A percentile compares a stretch with the other conserved stretches of the same genome.
These are phyloP conservation scores for Vitis hybrid DNA, from an alignment of 177 flowering plant genomes.

Conservation along the genomic window DNA sequence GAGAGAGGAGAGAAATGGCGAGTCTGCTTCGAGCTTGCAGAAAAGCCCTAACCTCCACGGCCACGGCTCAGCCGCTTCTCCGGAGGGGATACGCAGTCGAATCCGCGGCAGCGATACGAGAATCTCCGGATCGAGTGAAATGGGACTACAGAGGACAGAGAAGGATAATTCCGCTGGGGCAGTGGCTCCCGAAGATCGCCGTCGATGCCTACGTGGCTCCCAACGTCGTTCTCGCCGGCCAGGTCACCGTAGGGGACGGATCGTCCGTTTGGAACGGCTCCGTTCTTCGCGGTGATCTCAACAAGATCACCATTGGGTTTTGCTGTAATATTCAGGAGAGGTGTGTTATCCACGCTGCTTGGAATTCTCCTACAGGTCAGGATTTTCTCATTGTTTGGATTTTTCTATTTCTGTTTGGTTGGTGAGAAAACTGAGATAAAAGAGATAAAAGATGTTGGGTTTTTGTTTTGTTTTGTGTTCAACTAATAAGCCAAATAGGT, in stretches of 20 bases:
- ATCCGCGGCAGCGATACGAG: constrained; percentile 20
- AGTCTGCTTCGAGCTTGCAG: constrained; percentile 55
- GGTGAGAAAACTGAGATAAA: neutral
- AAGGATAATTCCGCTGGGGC: constrained; percentile 81
- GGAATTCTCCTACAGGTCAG: constrained; percentile 96
- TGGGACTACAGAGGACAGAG: constrained; percentile 99
- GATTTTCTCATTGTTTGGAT: neutral
- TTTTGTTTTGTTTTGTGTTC: neutral
- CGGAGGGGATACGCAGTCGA: constrained; percentile 37
- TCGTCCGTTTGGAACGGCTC: constrained; percentile 96
- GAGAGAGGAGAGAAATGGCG: constrained; percentile 36
- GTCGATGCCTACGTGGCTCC: constrained; percentile 98
- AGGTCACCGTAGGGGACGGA: constrained; percentile 81
- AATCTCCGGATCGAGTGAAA: constrained; percentile 66
- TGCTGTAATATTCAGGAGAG: constrained; percentile 93
- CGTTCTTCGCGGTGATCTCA: constrained; percentile 93
- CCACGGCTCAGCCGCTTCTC: constrained; percentile 20
- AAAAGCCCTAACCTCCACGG: constrained; percentile 30
- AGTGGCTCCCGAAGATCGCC: constrained; percentile 95
- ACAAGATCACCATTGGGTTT: constrained; percentile 90
- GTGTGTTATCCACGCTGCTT: constrained; percentile 94
- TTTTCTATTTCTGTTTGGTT: constrained; percentile 1
- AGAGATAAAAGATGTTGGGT: neutral
- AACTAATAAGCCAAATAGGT: neutral
- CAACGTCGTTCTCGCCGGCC: constrained; percentile 95